These are phyloP conservation scores for Fusarium nygamai DNA, from an alignment of 2,329 filamentous ascomycete species.

Conservation along the genomic window DNA sequence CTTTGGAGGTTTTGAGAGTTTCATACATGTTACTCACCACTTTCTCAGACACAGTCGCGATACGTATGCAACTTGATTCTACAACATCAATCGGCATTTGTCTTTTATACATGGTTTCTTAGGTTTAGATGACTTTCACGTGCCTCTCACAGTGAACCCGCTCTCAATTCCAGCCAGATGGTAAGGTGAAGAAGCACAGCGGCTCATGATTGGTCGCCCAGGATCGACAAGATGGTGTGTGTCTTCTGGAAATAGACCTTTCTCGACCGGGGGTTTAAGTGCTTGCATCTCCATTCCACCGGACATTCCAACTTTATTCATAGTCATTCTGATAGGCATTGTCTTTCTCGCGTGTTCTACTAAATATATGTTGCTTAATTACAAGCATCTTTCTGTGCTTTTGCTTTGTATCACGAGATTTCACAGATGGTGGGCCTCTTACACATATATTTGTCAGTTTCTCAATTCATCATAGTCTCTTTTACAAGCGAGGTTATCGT, in stretches of 20 bases:
- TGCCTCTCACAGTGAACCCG: constrained; percentile 1
- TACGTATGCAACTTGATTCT: neutral
- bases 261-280: constrained; percentile 42
- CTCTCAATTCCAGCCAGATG: constrained; percentile 25
- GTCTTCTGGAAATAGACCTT: constrained; percentile 29
- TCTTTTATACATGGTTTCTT: neutral
- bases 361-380: neutral
- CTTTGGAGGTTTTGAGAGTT: neutral
- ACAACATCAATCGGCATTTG: neutral
- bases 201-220: constrained; percentile 31
- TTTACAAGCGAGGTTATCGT: constrained; percentile 6
- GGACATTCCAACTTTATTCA: neutral
- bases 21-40: neutral
- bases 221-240: constrained; percentile 6
- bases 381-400: neutral
- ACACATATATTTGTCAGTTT: neutral
- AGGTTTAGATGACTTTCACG: constrained; percentile 1
- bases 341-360: neutral
- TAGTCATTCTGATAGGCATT: neutral
- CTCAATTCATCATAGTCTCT: neutral
- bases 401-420: neutral
- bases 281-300: constrained; percentile 35
- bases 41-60: neutral
- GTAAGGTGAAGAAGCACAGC: constrained; percentile 20
- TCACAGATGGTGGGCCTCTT: neutral